phyloP scores from a whole-genome alignment of 306 rosid species.

The Castanopsis chinensis region DNA sequence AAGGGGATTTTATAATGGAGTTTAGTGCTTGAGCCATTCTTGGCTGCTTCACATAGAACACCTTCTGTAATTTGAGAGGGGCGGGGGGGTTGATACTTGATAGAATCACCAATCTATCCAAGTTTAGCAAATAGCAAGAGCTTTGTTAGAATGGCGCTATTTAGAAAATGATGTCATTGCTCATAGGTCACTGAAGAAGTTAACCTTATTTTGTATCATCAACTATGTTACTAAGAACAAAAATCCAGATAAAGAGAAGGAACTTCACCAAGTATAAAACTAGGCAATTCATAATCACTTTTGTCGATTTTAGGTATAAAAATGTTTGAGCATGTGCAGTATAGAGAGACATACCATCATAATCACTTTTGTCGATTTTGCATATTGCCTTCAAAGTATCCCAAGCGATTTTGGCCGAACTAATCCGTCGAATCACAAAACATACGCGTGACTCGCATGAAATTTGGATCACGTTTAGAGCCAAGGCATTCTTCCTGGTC shows the following conservation, averaged over 20 bases:
- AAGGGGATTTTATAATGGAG: neutral
- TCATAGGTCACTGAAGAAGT: neutral
- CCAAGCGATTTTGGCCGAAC: neutral
- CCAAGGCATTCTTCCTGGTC: neutral
- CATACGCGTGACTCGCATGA: neutral
- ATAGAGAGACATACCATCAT: neutral
- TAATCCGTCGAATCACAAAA: neutral
- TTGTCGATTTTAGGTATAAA: too few relatives aligned
- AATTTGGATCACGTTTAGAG: neutral
- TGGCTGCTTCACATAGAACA: neutral
- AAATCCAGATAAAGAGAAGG: neutral
- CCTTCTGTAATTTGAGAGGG: too few relatives aligned
- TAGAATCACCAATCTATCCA: neutral
- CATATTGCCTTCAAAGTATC: neutral
- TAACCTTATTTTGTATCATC: neutral
- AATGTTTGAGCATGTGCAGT: too few relatives aligned
- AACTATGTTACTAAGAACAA: neutral
- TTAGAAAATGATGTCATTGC: neutral
- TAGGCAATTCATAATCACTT: too few relatives aligned
- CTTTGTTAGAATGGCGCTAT: neutral
- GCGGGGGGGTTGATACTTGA: neutral
- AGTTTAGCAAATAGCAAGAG: neutral
- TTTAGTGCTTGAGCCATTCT: neutral
- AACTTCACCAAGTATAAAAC: too few relatives aligned
- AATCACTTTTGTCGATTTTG: accelerated